Conservation (phyloP, 1,139 yeast species). For the Saccharomycopsis crataegensis region DNA sequence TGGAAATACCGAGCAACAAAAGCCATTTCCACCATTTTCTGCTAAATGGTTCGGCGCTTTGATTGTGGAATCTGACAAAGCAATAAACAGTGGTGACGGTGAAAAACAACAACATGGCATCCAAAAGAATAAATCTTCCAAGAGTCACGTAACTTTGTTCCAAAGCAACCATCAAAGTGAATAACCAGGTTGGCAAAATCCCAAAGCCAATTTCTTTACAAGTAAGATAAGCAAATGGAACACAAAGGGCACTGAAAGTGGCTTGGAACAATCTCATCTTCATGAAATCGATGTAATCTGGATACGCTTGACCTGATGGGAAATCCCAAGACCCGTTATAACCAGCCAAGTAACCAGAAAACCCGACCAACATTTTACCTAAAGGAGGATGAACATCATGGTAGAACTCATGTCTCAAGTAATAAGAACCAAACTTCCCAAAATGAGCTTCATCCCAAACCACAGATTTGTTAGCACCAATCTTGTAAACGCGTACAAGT, state of each 20-base stretch:
- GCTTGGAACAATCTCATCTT: constrained; percentile 95
- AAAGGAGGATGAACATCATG: constrained; percentile 99
- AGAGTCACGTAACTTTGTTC: constrained; percentile 85
- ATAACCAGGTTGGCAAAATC: constrained; percentile 79
- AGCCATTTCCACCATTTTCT: constrained; percentile 96
- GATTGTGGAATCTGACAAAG: constrained; percentile 71
- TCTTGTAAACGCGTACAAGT: constrained; percentile 65
- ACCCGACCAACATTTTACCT: constrained; percentile 94
- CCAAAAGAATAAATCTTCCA: constrained; percentile 86
- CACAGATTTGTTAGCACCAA: constrained; percentile 62
- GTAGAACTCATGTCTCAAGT: constrained; percentile 85
- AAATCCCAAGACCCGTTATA: constrained; percentile 95
- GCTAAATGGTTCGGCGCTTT: constrained; percentile 56
- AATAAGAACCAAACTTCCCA: constrained; percentile 92
- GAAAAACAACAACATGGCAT: constrained; percentile 92
- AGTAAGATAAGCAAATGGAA: constrained; percentile 90
- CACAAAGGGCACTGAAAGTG: constrained; percentile 79
- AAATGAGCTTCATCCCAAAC: constrained; percentile 98
- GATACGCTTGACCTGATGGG: constrained; percentile 79
- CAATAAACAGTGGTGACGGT: constrained; percentile 78
- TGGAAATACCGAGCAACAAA: constrained; percentile 59
- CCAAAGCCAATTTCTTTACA: constrained; percentile 81
- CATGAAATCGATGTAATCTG: constrained; percentile 79
- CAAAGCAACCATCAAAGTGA: constrained; percentile 76
- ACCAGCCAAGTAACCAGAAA: constrained; percentile 90